Evolutionary conservation across 257 asterid genomes (phyloP).

Genomic region (Gentiana dahurica): DNA sequence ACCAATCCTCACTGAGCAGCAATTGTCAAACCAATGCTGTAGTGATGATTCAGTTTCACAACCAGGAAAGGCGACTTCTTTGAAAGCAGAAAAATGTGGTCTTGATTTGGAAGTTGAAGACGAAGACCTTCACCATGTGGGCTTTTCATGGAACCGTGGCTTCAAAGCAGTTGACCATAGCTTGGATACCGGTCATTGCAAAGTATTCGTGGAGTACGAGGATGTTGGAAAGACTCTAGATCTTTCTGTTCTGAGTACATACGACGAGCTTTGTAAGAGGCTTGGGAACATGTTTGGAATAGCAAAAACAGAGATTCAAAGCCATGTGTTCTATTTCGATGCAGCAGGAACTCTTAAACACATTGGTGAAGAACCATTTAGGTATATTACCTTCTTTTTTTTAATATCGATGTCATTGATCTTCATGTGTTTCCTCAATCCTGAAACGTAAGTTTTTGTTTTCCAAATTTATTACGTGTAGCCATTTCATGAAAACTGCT

Average conservation of each 20-base stretch:
- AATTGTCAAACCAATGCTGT: slow-evolving; percentile 40
- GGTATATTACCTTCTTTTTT: slow-evolving; percentile 22
- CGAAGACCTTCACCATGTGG: slow-evolving; percentile 21
- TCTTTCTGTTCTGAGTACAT: slow-evolving; percentile 64
- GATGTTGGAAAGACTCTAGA: slow-evolving; percentile 73
- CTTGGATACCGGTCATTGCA: slow-evolving; percentile 65
- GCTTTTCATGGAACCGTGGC: slow-evolving; percentile 30
- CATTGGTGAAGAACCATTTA: slow-evolving; percentile 68
- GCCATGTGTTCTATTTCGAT: slow-evolving; percentile 52
- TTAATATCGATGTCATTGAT: too few species aligned
- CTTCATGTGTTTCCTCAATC: too few species aligned
- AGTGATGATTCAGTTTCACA: slow-evolving; percentile 16
- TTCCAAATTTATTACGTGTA: slow-evolving; percentile 17
- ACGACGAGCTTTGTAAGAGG: slow-evolving; percentile 61
- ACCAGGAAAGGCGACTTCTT: slow-evolving; percentile 13
- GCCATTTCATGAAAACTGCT: slow-evolving; percentile 58
- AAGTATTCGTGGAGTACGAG: slow-evolving; percentile 82
- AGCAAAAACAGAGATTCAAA: slow-evolving; percentile 43
- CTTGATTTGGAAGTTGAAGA: slow-evolving; percentile 23
- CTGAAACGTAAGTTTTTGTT: not conserved
- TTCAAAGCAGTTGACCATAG: slow-evolving; percentile 37
- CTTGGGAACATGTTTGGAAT: slow-evolving; percentile 65
- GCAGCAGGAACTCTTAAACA: slow-evolving; percentile 51
- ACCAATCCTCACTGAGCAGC: slow-evolving; percentile 96
- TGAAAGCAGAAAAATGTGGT: slow-evolving; percentile 18